Evolutionary conservation across 2,329 filamentous ascomycete species (phyloP).

Genomic region (Camptophora hylomeconis): DNA sequence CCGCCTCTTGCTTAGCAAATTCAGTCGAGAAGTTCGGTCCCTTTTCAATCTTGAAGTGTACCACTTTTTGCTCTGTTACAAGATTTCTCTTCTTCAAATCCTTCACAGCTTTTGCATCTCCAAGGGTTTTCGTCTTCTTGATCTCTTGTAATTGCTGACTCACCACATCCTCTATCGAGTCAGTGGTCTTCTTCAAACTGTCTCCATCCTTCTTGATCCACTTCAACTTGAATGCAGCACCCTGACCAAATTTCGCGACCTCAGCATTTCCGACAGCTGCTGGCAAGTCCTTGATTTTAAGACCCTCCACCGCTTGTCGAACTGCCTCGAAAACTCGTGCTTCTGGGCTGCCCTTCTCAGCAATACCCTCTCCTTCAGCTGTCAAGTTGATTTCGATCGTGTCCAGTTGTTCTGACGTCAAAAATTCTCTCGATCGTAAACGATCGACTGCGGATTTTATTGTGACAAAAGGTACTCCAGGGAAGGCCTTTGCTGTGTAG

Average conservation of each 20-base stretch:
- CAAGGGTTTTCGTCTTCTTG: constrained; percentile 53
- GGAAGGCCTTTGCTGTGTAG: constrained; percentile 57
- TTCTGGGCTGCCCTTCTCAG: constrained; percentile 65
- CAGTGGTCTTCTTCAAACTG: constrained; percentile 41
- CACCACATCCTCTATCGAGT: constrained; percentile 70
- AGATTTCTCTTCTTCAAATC: constrained; percentile 91
- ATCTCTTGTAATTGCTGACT: constrained; percentile 63
- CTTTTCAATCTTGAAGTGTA: constrained; percentile 73
- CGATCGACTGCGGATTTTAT: constrained; percentile 84
- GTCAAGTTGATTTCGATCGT: constrained; percentile 66
- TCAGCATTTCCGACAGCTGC: constrained; percentile 32
- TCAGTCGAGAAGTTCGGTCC: constrained; percentile 79
- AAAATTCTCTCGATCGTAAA: constrained; percentile 71
- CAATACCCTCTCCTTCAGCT: constrained; percentile 58
- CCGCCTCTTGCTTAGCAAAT: constrained; percentile 85
- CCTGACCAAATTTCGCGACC: constrained; percentile 59
- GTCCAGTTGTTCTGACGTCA: constrained; percentile 73
- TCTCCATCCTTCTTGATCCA: constrained; percentile 55
- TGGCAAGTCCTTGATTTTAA: constrained; percentile 62
- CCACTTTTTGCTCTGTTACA: constrained; percentile 67
- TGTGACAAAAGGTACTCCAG: constrained; percentile 48
- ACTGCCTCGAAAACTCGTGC: constrained; percentile 70
- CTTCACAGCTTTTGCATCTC: constrained; percentile 60
- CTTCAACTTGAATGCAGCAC: constrained; percentile 74
- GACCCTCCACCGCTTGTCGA: constrained; percentile 58